Evolutionary conservation across 2,329 filamentous ascomycete species (phyloP).

Genomic region (Madurella mycetomatis): DNA sequence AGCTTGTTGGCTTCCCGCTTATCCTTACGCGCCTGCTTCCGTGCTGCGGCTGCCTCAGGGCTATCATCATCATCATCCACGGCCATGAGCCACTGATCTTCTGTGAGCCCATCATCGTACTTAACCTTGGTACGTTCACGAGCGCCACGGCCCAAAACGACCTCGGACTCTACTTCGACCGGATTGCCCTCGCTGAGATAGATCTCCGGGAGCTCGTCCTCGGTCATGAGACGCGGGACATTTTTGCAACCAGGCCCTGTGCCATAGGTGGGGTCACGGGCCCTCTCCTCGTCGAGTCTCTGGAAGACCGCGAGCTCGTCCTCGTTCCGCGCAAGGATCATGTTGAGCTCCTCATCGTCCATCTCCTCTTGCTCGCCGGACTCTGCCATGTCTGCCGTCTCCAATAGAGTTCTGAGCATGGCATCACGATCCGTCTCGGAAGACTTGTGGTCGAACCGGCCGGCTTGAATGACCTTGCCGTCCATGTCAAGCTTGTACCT

Average conservation of each 20-base stretch:
- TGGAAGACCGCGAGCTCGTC: conserved; percentile 75
- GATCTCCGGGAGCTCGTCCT: conserved; percentile 87
- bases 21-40: conserved; percentile 81
- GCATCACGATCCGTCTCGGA: conserved; percentile 98
- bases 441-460: conserved; percentile 99
- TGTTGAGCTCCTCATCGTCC: conserved; percentile 95
- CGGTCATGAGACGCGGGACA: conserved; percentile 75
- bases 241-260: conserved; percentile 56
- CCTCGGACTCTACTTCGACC: conserved; percentile 74
- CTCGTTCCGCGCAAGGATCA: conserved; percentile 86
- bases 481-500: conserved; percentile 99
- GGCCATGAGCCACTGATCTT: conserved; percentile 98
- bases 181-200: conserved; percentile 85
- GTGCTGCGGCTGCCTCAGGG: conserved; percentile 85
- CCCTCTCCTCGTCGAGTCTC: conserved; percentile 72
- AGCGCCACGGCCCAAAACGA: conserved; percentile 76
- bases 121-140: conserved; percentile 91
- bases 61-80: conserved; percentile 95
- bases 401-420: conserved; percentile 87
- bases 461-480: conserved; percentile 97
- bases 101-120: conserved; percentile 95
- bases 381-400: conserved; percentile 70
- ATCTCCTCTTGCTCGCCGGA: conserved; percentile 84
- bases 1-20: conserved; percentile 73
- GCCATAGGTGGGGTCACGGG: conserved; percentile 65